Percentiles rank a stretch among this genome's conserved stretches.
These are phyloP conservation scores for Syncephalis fuscata DNA, from an alignment of 371 early-diverging fungal genomes.

Conservation along the genomic window DNA sequence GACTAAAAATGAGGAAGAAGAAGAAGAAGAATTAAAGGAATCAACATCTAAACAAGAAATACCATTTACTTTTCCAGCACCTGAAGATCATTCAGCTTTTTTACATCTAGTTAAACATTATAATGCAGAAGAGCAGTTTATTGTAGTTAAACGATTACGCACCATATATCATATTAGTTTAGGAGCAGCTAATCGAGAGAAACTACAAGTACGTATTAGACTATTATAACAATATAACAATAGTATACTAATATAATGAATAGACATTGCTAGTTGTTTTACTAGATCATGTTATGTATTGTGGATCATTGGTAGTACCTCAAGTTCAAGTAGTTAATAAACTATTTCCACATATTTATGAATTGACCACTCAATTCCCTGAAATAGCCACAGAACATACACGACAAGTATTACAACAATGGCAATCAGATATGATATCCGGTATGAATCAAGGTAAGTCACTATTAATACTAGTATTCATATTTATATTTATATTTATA, in stretches of 20 bases:
- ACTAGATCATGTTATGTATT: slow-evolving; percentile 45
- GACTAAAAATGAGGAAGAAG: slow-evolving; percentile 7
- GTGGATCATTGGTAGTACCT: slow-evolving; percentile 21
- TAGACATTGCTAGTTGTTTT: slow-evolving; percentile 34
- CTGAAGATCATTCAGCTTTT: slow-evolving; percentile 45
- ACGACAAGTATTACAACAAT: not conserved
- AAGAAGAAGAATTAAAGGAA: slow-evolving; percentile 1
- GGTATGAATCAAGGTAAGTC: not conserved
- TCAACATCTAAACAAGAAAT: slow-evolving; percentile 26
- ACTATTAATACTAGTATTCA: too few relatives aligned
- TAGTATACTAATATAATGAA: too few relatives aligned
- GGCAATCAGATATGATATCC: not conserved
- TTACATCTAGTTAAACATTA: slow-evolving; percentile 31
- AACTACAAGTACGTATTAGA: slow-evolving; percentile 21
- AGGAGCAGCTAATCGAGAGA: slow-evolving; percentile 53
- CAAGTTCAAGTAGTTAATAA: slow-evolving; percentile 27
- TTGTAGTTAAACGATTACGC: slow-evolving; percentile 63
- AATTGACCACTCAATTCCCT: slow-evolving; percentile 30
- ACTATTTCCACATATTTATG: slow-evolving; percentile 27
- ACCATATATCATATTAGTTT: slow-evolving; percentile 66
- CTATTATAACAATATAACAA: not conserved
- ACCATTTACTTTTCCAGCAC: slow-evolving; percentile 73
- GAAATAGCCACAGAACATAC: slow-evolving; percentile 15
- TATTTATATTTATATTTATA: slow-evolving; percentile 14
- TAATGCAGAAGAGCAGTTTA: slow-evolving; percentile 35